Evolutionary conservation across 225 moss, liverwort and hornwort species (phyloP).

Genomic region (Ulota crispa): DNA sequence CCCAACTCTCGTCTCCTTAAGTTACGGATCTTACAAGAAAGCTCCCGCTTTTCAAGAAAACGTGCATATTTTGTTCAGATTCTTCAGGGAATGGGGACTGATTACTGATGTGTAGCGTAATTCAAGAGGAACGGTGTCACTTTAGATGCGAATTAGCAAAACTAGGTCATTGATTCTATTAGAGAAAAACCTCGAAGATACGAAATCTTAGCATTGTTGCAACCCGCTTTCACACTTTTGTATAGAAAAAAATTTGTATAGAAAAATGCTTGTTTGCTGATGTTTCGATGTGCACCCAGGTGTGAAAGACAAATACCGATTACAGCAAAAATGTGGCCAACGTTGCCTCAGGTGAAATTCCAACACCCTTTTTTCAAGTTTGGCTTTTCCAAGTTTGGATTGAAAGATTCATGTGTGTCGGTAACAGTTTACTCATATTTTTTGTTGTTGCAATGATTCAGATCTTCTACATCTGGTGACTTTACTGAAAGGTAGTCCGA

Average conservation of each 20-base stretch:
- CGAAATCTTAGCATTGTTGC: neutral
- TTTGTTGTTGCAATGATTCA: neutral
- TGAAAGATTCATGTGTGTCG: neutral
- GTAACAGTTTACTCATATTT: neutral
- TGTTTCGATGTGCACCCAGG: slow-evolving; percentile 8
- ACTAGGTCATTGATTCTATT: neutral
- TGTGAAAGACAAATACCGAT: neutral
- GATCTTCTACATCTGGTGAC: slow-evolving; percentile 24
- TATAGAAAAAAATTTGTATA: neutral
- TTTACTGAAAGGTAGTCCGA: neutral
- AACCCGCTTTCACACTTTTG: neutral
- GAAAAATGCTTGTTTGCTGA: neutral
- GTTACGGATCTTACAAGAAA: slow-evolving; percentile 37
- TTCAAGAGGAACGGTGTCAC: neutral
- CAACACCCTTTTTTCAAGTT: neutral
- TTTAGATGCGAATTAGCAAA: neutral
- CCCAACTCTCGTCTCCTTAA: slow-evolving; percentile 14
- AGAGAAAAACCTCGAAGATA: neutral
- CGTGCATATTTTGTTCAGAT: neutral
- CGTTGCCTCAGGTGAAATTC: slow-evolving; percentile 24
- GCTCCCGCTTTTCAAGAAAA: neutral
- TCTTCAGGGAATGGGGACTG: neutral
- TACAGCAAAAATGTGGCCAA: slow-evolving; percentile 29
- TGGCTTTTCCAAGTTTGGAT: neutral
- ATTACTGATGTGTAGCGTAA: neutral